Base-by-base conservation (phyloP, 2,329 filamentous ascomycete genomes). In the Atkinsonella hypoxylon region DNA sequence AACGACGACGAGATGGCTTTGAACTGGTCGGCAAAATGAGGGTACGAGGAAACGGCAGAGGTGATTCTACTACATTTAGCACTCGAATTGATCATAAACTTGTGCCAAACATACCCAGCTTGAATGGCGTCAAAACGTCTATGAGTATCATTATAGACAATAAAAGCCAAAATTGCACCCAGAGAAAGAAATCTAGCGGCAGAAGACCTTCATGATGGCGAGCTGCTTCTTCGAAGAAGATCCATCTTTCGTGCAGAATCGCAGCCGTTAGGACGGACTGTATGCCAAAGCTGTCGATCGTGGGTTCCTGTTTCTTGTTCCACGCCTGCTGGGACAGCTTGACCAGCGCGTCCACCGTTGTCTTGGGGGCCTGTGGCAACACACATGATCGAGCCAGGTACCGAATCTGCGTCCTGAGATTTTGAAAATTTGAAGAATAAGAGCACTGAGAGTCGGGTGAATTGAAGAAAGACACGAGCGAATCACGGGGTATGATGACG, bases 401-500 rank as follows among this genome's bases (percentile, higher is more conserved):
- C 4, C 43, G 18, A 11, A 60, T 45, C 30, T 52, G 53, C 2
- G 31, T 40, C 18, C 20, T 42, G 17, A 48, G 13, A 51, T 43
- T 44, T 26, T 26, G 26, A 7, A 1, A 7, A 22, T 22, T 22
- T 22, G 20, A 22, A 22, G 20, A 22, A 5, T 5, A 22, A 22
- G 20, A 5, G 20, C 20, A 5, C 5, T 9, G 2, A 12, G 17
- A 36, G 4, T 10, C 11, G 1, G 7, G 2, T 6, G 39, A 18
- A 2, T 38, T 17, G 4, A 61, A 54, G 15, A 58, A 56, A 6
- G 34, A 34, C 13, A 22, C 2, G 3, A 60, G 13, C 3, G 51
- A 56, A 17, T 58, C 53, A 6, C 51, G 51, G 40, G 58, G 56
- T 10, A 56, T 55, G 9, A 59, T 53, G 18, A 40, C 52, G 4